Conservation (phyloP, 2,329 filamentous ascomycete species). For the Ceratocystis colombiana region DNA sequence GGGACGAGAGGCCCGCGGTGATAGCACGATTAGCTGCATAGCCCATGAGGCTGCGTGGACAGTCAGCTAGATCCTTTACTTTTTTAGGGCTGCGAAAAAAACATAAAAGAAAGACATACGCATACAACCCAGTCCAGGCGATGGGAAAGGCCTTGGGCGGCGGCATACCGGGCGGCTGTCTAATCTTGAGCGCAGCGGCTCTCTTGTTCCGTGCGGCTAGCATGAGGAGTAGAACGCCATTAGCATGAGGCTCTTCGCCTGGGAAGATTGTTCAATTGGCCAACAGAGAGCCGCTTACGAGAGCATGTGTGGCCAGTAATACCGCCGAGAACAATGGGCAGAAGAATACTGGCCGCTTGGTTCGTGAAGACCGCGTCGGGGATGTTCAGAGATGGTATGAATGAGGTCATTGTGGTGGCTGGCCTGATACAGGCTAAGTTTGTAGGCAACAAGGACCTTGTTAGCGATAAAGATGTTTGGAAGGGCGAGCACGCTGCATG, state of each 20-base stretch:
- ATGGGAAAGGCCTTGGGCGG: slow-evolving; percentile 54
- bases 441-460: background rate
- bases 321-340: slow-evolving; percentile 64
- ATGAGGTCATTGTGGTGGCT: slow-evolving; percentile 57
- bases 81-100: background rate
- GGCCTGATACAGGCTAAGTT: background rate
- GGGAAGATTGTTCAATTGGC: background rate
- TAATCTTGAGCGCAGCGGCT: slow-evolving; percentile 38
- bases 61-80: background rate
- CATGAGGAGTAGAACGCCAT: slow-evolving; percentile 28
- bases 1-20: slow-evolving; percentile 47
- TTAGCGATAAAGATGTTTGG: background rate
- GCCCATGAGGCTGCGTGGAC: slow-evolving; percentile 55
- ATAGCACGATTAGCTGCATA: slow-evolving; percentile 77
- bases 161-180: slow-evolving; percentile 55
- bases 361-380: slow-evolving; percentile 61
- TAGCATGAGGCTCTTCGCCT: slow-evolving; percentile 21
- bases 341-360: slow-evolving; percentile 61
- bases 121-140: slow-evolving; percentile 57
- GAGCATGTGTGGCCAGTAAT: slow-evolving; percentile 60
- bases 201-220: slow-evolving; percentile 53
- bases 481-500: too few relatives aligned
- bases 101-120: slow-evolving; percentile 31
- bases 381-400: slow-evolving; percentile 67
- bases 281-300: slow-evolving; percentile 39